Conservation (phyloP, 441 rosid species). For the Euphorbia celastroides region DNA sequence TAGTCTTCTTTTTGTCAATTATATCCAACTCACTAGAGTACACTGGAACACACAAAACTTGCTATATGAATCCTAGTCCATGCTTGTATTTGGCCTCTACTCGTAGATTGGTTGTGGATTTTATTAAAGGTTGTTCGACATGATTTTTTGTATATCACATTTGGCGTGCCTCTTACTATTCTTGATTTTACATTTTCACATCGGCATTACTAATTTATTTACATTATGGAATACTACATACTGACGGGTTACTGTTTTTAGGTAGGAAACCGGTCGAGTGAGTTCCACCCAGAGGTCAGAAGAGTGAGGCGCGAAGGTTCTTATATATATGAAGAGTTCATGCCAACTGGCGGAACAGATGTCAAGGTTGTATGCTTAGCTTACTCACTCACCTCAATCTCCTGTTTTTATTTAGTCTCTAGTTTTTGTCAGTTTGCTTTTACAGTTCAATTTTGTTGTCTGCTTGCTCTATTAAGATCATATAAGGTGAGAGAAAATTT, state of each 20-base stretch:
- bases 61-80: not conserved
- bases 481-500: not conserved
- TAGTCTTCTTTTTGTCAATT: not conserved
- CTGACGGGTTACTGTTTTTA: constrained; percentile 25
- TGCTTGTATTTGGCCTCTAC: not conserved
- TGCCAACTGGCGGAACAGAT: constrained; percentile 99
- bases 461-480: not conserved
- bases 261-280: constrained; percentile 99
- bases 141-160: constrained; percentile 1
- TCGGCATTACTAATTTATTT: not conserved
- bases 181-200: not conserved
- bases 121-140: not conserved
- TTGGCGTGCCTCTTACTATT: constrained; percentile 9
- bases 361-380: constrained; percentile 63
- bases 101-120: constrained; percentile 7
- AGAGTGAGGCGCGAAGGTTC: constrained; percentile 98
- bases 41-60: not conserved
- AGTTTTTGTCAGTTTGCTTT: not conserved
- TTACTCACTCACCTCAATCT: not conserved
- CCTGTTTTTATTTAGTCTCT: not conserved
- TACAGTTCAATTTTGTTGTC: not conserved
- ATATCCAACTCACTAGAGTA: not conserved
- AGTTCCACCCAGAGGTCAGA: constrained; percentile 96
- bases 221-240: not conserved
- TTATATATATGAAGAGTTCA: constrained; percentile 98